phyloP scores from a whole-genome alignment of 306 rosid genomes.

The Rubus parviflorus region DNA sequence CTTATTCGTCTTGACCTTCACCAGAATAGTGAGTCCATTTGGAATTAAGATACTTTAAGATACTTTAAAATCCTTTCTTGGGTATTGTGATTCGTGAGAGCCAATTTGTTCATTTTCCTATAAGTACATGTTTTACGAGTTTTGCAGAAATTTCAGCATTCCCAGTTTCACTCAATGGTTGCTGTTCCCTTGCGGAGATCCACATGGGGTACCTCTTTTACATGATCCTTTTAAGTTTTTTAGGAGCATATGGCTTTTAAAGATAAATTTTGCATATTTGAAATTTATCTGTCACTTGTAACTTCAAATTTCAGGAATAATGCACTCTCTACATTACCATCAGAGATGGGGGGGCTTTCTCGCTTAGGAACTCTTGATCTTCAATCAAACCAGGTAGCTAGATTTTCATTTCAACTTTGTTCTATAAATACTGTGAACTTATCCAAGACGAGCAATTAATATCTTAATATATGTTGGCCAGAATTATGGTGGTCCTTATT shows the following conservation, averaged over 20 bases:
- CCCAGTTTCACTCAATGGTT: constrained; percentile 70
- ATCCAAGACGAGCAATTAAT: not conserved
- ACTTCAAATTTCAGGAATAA: constrained; percentile 60
- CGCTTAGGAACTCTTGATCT: constrained; percentile 86
- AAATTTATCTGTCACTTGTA: constrained; percentile 22
- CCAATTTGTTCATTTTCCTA: constrained; percentile 22
- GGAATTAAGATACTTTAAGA: constrained; percentile 13
- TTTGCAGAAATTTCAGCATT: constrained; percentile 75
- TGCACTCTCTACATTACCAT: constrained; percentile 61
- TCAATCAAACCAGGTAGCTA: constrained; percentile 80
- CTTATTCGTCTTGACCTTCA: constrained; percentile 79
- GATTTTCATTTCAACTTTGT: constrained; percentile 17
- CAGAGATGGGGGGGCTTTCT: constrained; percentile 71
- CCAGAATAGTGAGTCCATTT: constrained; percentile 75
- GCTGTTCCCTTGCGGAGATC: constrained; percentile 75
- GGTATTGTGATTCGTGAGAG: not conserved
- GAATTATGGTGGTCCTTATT: not conserved
- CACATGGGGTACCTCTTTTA: constrained; percentile 69
- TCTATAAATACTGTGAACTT: not conserved
- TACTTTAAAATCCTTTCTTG: not conserved
- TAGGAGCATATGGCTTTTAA: constrained; percentile 21
- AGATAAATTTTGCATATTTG: constrained; percentile 21
- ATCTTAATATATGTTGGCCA: not conserved
- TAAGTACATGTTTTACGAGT: constrained; percentile 14
- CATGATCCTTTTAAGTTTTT: constrained; percentile 29